Conservation (phyloP, 805 yeast species). For the Candida gorgasii region DNA sequence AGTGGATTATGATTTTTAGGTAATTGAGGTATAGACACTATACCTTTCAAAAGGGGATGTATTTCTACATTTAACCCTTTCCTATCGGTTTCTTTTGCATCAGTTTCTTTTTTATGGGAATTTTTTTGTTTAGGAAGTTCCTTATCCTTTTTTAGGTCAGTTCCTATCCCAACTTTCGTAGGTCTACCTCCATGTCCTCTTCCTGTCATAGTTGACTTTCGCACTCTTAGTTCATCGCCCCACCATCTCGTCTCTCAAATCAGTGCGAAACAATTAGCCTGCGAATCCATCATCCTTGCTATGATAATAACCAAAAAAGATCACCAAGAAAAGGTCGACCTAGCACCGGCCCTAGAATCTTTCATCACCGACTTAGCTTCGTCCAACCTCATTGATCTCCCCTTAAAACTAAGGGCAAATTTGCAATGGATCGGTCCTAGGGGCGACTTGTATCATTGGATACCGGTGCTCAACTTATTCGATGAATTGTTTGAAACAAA, state of each 20-base stretch:
- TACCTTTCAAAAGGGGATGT: conserved; percentile 37
- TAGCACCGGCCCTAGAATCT: conserved; percentile 28
- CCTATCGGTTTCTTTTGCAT: conserved; percentile 12
- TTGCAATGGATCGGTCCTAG: conserved; percentile 61
- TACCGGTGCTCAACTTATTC: conserved; percentile 70
- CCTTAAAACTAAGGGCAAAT: conserved; percentile 37
- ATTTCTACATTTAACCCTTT: conserved; percentile 33
- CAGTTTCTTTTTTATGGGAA: conserved; percentile 3
- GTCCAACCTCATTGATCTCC: conserved; percentile 41
- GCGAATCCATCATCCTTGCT: not conserved
- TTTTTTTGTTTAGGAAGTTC: no score
- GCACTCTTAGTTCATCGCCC: no score
- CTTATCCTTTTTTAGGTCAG: no score
- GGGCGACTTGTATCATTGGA: conserved; percentile 76
- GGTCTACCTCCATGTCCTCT: no score
- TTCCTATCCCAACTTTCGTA: no score
- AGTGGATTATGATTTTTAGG: conserved; percentile 30
- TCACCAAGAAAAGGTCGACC: conserved; percentile 29
- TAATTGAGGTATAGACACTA: conserved; percentile 25
- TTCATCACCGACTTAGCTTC: conserved; percentile 40
- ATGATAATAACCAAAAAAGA: conserved; percentile 37
- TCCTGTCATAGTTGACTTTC: no score
- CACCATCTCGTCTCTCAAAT: no score
- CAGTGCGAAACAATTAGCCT: no score
- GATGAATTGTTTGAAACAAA: conserved; percentile 62